Percentiles rank a stretch among this genome's conserved stretches.
Conservation (phyloP, 1,139 yeast species). For the Scheffersomyces cryptocercus region DNA sequence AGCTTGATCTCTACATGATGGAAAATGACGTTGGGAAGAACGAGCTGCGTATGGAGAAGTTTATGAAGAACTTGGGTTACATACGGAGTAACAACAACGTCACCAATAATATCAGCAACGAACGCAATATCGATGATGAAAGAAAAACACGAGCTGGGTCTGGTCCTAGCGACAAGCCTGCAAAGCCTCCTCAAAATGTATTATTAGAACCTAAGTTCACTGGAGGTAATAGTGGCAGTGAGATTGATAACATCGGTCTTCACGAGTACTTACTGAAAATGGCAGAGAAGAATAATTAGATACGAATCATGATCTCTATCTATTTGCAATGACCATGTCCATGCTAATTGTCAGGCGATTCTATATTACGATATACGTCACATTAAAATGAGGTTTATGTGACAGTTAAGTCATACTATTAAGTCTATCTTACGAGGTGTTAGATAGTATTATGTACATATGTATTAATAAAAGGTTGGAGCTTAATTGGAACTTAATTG, state of each 20-base stretch:
- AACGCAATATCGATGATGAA: background rate
- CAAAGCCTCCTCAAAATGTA: background rate
- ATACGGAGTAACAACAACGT: constrained; percentile 1
- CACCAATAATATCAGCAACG: background rate
- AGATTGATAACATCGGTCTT: constrained; percentile 6
- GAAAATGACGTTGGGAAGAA: constrained; percentile 12
- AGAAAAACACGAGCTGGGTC: background rate
- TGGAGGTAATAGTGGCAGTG: constrained; percentile 1
- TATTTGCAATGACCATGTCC: too few relatives aligned
- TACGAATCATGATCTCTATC: too few relatives aligned
- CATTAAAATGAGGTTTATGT: too few relatives aligned
- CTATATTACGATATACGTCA: too few relatives aligned
- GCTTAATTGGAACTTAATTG: too few relatives aligned
- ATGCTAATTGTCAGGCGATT: too few relatives aligned
- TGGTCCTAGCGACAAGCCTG: background rate
- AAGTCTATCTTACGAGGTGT: too few relatives aligned
- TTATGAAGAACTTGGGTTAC: constrained; percentile 14
- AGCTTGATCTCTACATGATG: constrained; percentile 12
- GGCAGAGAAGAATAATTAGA: background rate
- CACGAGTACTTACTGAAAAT: constrained; percentile 8
- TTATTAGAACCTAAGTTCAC: constrained; percentile 1
- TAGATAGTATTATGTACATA: too few relatives aligned
- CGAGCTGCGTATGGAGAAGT: constrained; percentile 11
- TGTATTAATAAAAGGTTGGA: too few relatives aligned
- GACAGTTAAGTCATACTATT: too few relatives aligned